Percentiles rank a stretch among this genome's conserved stretches.
Evolutionary conservation across 441 rosid genomes (phyloP).

Genomic region (Pelargonium australe): DNA sequence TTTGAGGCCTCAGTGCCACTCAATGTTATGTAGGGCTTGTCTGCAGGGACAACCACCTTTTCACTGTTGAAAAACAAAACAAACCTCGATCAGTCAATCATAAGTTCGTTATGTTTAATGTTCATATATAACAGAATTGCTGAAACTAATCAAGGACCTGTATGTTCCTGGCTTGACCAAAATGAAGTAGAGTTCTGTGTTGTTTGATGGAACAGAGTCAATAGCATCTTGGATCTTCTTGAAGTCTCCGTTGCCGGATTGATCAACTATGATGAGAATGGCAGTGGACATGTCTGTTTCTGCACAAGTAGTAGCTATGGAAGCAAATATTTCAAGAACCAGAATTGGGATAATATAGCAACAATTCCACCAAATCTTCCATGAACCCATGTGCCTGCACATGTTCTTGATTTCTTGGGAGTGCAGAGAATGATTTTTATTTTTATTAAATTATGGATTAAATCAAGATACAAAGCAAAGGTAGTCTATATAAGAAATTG

Average conservation of each 20-base stretch:
- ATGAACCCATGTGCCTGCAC: no score
- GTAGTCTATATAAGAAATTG: no score
- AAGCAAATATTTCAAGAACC: no score
- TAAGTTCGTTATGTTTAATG: no score
- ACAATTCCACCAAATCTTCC: no score
- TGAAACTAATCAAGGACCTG: slow-evolving; percentile 21
- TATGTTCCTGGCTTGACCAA: slow-evolving; percentile 66
- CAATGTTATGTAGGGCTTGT: slow-evolving; percentile 64
- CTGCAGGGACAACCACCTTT: slow-evolving; percentile 53
- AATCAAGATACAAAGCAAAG: no score
- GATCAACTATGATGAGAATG: slow-evolving; percentile 50
- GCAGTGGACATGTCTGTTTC: slow-evolving; percentile 35
- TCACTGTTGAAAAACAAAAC: slow-evolving; percentile 33
- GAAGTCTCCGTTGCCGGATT: slow-evolving; percentile 60
- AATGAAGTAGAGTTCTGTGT: slow-evolving; percentile 36
- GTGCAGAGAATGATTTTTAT: no score
- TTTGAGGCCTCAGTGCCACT: slow-evolving; percentile 46
- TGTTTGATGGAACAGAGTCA: slow-evolving; percentile 49
- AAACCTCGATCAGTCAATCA: background rate
- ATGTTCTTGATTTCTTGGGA: no score
- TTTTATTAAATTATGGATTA: no score
- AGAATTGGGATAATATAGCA: no score
- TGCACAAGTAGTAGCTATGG: background rate
- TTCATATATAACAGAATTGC: no score
- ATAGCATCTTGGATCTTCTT: slow-evolving; percentile 60